A percentile compares a stretch with the other conserved stretches of the same genome.
These are phyloP conservation scores for Amoebophrya sp. DNA, from an alignment of 169 alveolate genomes.

Conservation along the genomic window DNA sequence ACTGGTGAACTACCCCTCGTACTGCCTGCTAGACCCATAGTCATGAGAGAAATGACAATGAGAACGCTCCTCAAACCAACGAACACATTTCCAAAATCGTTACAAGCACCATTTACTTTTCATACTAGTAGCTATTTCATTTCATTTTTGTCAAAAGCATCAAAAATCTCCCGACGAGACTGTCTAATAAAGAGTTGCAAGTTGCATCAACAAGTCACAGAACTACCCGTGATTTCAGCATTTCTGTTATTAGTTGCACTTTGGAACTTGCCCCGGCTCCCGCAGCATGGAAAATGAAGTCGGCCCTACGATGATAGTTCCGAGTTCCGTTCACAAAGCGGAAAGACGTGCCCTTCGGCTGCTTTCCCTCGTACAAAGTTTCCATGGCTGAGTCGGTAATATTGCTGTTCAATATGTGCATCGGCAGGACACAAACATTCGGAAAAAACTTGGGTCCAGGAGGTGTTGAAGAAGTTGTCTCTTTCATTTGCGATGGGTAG, in stretches of 20 bases:
- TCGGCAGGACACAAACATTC: not conserved
- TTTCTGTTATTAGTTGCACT: not conserved
- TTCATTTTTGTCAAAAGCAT: too few species aligned
- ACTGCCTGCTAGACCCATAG: too few species aligned
- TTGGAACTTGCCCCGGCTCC: not conserved
- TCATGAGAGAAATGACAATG: too few species aligned
- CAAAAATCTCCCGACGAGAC: too few species aligned
- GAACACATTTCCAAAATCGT: too few species aligned
- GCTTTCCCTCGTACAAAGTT: not conserved
- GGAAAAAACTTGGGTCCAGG: not conserved
- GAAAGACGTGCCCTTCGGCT: constrained; percentile 12
- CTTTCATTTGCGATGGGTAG: not conserved
- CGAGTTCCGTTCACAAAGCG: not conserved
- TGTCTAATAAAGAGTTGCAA: too few species aligned
- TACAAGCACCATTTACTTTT: too few species aligned
- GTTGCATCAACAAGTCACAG: too few species aligned
- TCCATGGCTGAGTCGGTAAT: not conserved
- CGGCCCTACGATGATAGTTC: not conserved
- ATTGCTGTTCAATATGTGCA: not conserved
- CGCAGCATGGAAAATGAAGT: not conserved
- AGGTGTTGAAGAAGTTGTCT: not conserved
- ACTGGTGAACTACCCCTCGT: too few species aligned
- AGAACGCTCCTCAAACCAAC: too few species aligned
- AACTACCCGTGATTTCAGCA: not conserved
- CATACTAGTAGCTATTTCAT: too few species aligned